A percentile compares a stretch with the other conserved stretches of the same genome.
phyloP scores from a whole-genome alignment of 257 asterid genomes.

The Fraxinus quadrangulata region DNA sequence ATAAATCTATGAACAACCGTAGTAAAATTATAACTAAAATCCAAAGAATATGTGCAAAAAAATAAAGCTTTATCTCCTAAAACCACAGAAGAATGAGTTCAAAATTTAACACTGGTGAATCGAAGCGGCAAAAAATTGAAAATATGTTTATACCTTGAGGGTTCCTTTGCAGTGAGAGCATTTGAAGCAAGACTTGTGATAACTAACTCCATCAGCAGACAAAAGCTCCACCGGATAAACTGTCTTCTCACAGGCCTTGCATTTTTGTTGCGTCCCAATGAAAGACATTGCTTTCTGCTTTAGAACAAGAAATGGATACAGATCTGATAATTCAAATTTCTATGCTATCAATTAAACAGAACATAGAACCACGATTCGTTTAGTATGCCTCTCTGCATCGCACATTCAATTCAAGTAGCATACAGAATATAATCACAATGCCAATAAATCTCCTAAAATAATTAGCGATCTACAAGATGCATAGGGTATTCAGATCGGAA shows the following conservation, averaged over 20 bases:
- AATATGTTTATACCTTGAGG: conserved; percentile 37
- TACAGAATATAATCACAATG: background rate
- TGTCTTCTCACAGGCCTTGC: conserved; percentile 60
- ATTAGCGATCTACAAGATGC: background rate
- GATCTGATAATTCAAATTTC: background rate
- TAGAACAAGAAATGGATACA: background rate
- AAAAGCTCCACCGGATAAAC: conserved; percentile 60
- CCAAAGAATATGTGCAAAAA: background rate
- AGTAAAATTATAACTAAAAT: background rate
- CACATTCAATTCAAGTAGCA: background rate
- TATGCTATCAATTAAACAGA: background rate
- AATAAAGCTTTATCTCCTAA: background rate
- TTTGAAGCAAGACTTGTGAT: conserved; percentile 65
- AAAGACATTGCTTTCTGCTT: conserved; percentile 23
- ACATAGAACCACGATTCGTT: too few species aligned
- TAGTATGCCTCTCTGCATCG: too few species aligned
- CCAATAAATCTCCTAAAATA: background rate
- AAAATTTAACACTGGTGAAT: background rate
- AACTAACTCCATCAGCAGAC: conserved; percentile 60
- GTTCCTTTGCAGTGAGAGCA: conserved; percentile 60
- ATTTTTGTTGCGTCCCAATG: conserved; percentile 46
- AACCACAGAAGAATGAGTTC: background rate
- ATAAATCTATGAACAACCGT: background rate
- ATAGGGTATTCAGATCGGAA: background rate
- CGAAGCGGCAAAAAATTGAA: background rate